A percentile compares a stretch with the other conserved stretches of the same genome.
phyloP scores from a whole-genome alignment of 2,329 filamentous ascomycete genomes.

The Intubia oerlemansii region DNA sequence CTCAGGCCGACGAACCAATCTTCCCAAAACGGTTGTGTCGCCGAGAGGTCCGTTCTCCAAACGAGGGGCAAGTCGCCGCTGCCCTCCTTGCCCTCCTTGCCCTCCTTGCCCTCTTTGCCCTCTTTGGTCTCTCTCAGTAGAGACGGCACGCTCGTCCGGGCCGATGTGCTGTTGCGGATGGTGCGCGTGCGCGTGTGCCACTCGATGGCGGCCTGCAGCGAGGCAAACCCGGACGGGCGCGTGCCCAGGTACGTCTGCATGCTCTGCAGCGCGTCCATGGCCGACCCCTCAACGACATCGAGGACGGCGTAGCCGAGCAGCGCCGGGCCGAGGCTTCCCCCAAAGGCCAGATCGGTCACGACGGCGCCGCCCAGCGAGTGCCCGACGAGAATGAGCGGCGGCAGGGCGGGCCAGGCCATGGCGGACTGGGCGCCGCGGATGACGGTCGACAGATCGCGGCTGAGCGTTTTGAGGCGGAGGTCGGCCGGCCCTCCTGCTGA shows the following conservation, averaged over 20 bases:
- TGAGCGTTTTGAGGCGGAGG: conserved; percentile 51
- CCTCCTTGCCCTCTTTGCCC: too few relatives aligned
- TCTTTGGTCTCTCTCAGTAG: conserved; percentile 33
- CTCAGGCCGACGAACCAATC: conserved; percentile 82
- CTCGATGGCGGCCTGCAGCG: conserved; percentile 59
- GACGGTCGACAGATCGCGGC: conserved; percentile 48
- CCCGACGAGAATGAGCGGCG: conserved; percentile 63
- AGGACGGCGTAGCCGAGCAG: conserved; percentile 67
- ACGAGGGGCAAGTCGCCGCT: background rate
- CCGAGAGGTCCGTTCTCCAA: conserved; percentile 70
- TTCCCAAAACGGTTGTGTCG: conserved; percentile 82
- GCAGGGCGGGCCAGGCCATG: conserved; percentile 54
- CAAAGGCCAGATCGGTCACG: conserved; percentile 60
- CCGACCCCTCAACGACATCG: conserved; percentile 89
- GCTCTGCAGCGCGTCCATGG: conserved; percentile 80
- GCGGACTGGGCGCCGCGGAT: conserved; percentile 42
- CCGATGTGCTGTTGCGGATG: conserved; percentile 64
- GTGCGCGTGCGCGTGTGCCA: conserved; percentile 88
- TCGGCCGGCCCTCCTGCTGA: conserved; percentile 23
- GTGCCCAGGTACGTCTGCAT: conserved; percentile 86
- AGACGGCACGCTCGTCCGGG: conserved; percentile 68
- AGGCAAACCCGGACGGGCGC: conserved; percentile 58
- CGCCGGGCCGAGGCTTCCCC: conserved; percentile 25
- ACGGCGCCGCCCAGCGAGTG: conserved; percentile 89
- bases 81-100: too few relatives aligned